Base-by-base conservation (phyloP, 164 flowering plant species). In the Nymphaea thermarum region DNA sequence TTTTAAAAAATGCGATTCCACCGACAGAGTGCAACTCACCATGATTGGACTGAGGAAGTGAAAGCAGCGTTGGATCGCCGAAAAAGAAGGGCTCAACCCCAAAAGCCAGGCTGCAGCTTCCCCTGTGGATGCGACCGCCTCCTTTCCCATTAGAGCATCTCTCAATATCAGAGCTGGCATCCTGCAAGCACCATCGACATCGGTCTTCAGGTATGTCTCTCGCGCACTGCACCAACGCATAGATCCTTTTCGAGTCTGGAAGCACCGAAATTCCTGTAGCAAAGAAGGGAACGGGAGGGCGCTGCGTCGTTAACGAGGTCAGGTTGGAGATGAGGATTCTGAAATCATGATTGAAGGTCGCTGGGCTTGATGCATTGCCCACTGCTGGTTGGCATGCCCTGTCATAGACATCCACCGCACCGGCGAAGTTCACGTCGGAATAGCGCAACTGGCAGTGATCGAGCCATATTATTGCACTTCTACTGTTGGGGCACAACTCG, bases 371-470 rank as follows among this genome's bases (percentile, higher is more conserved):
- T 25, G 36, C 36, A 25, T 25, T 25, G 1, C 36, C 36, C 36
- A 25, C 36, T 25, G 36, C 36, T 25, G 36, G 36, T 25, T 25
- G 1, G 36, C 36, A 6, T 2, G 2, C 15, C 0, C 1, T 0
- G 3, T 0, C 76, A 74, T 0, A 0, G 0, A 0, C 4, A 6
- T 42, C 60, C 67, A 62, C 6, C 12, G 15, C 42, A 3, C 70
- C 57, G 63, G 65, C 60, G 57, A 78, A 63, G 43, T 70, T 60
- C 15, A 8, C n/a, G 62, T 77, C 70, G 0, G 85, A 73, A 70
- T 76, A 80, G 6, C 76, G 73, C 4, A 82, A 14, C 79, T 73
- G 63, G 57, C 85, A 82, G 14, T 63, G 61, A 7, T 77, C 75
- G 67, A 70, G 76, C 67, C 70, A 74, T 6, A 51, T 15, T 6